Evolutionary conservation across 345 rosid genomes (phyloP), one percentile per base, ranked within the genome.

Genomic region (Lenwebbia sp.): DNA sequence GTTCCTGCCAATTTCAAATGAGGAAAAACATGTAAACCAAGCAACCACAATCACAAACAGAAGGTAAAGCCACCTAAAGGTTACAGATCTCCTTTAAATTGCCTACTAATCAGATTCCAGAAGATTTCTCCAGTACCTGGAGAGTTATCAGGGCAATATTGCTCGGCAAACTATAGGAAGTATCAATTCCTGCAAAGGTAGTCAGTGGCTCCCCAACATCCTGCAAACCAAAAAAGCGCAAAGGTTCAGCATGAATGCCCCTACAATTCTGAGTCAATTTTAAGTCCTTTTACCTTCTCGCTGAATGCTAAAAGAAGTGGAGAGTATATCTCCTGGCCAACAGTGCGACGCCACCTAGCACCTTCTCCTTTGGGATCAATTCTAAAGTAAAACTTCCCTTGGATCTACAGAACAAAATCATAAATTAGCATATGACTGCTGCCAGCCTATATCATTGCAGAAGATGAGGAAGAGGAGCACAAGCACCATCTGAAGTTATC

Each of bases 271-370:
- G 40, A 37, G 26, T 70, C 81, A 70, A 70, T 70, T 70, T 65
- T 70, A 52, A 82, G 50, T 37, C 22, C 78, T 37, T 60, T 86
- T 83, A 96, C 99, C 96, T 94, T 93, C 86, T 96, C 96, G 47
- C 98, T 82, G 89, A 96, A 96, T 83, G 99, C 98, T 54, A 95
- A 86, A 58, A 95, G 96, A 83, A 96, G 93, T 47, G 99, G 99
- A 83, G 98, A 95, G 85, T 94, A 96, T 88, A 95, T 92, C 92
- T 96, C 98, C 82, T 96, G 98, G 57, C 97, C 99, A 89, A 92
- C 87, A 28, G 90, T 91, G 56, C 98, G 95, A 82, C 99, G 98
- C 99, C 99, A 96, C 88, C 92, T 95, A 30, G 98, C 95, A 86
- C 99, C 99, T 84, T 92, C 98, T 90, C 99, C 98, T 70, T 90